These are phyloP conservation scores for Colletotrichum costaricense DNA, from an alignment of 2,329 filamentous ascomycete species.

Conservation along the genomic window DNA sequence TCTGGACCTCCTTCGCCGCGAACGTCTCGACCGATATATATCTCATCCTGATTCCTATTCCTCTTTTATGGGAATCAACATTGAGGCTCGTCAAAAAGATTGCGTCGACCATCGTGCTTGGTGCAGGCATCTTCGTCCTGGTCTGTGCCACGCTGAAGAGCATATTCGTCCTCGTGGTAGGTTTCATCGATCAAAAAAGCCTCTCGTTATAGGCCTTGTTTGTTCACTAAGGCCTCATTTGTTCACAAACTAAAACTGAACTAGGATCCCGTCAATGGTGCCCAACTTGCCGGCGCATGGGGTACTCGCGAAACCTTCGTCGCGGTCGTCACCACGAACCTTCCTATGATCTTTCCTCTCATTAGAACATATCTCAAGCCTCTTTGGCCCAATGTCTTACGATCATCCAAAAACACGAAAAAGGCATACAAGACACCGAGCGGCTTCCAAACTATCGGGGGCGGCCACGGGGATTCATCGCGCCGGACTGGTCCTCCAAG, in stretches of 20 bases:
- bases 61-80: slow-evolving; percentile 57
- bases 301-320: slow-evolving; percentile 57
- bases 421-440: slow-evolving; percentile 29
- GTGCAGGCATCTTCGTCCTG: slow-evolving; percentile 53
- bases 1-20: slow-evolving; percentile 62
- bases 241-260: background rate
- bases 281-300: slow-evolving; percentile 54
- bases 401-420: slow-evolving; percentile 42
- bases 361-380: slow-evolving; percentile 52
- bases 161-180: slow-evolving; percentile 49
- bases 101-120: slow-evolving; percentile 49
- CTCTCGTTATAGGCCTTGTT: background rate
- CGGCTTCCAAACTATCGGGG: slow-evolving; percentile 33
- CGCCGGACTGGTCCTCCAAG: slow-evolving; percentile 42
- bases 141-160: slow-evolving; percentile 50
- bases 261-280: slow-evolving; percentile 53
- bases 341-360: slow-evolving; percentile 58
- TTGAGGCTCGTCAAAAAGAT: slow-evolving; percentile 50
- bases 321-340: slow-evolving; percentile 55
- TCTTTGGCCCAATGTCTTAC: slow-evolving; percentile 43
- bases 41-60: slow-evolving; percentile 67
- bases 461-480: slow-evolving; percentile 36
- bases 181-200: slow-evolving; percentile 14
- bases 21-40: slow-evolving; percentile 70
- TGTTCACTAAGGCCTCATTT: background rate